Evolutionary conservation across 164 flowering plant species (phyloP), one percentile per base, ranked within the genome.

Genomic region (Pachysandra terminalis): DNA sequence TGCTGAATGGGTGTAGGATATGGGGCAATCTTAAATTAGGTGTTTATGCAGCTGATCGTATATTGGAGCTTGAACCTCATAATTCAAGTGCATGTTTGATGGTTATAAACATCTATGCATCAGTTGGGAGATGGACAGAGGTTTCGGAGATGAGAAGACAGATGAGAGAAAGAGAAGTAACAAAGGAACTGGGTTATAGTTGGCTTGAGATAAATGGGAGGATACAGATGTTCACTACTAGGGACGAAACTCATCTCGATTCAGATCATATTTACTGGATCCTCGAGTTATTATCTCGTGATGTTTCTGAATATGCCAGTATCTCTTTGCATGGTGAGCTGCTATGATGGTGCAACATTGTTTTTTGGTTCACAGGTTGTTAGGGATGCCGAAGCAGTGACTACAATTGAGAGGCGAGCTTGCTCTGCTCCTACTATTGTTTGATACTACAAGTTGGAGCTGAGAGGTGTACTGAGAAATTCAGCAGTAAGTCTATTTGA

Each of bases 1-100:
- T 80, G 65, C 63, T 77, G 58, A 77, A 68, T 61, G 83, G 77
- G 23, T 77, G 79, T 59, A 75, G 75, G 67, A 73, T 75, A 61
- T 68, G 72, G 68, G 61, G 73, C 24, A 54, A 75, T 54, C 19
- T 75, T 64, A 49, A 75, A 58, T 26, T 75, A 68, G 79, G 79
- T 23, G 28, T 67, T 40, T 59, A 52, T 65, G 81, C 75, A 0
- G 75, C 75, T 64, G 61, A 65, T 8, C 41, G 49, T 23, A 57
- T 69, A 56, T 75, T 70, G 58, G 60, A 75, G 59, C 64, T 70
- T 26, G 77, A 80, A 62, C 71, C 81, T 19, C 55, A 59, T 64
- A 75, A 73, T 65, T 58, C 77, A 15, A 71, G 73, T 61, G 75
- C 73, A 9, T 65, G 49, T 35, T 67, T 72, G 59, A 69, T 73